phyloP scores from a whole-genome alignment of 345 rosid genomes.

The Eucalyptus grandis region DNA sequence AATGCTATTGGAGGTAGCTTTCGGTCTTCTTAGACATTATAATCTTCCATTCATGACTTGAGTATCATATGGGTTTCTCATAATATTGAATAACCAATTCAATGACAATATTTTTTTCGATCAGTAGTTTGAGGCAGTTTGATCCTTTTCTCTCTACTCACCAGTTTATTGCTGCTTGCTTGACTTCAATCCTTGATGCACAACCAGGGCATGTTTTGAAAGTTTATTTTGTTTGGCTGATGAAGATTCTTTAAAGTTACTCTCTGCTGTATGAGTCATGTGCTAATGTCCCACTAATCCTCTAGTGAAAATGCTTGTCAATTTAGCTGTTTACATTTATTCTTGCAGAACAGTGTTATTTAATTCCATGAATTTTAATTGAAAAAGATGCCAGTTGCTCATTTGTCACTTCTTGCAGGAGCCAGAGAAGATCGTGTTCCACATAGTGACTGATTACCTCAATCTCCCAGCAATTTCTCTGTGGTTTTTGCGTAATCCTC shows the following conservation, averaged over 20 bases:
- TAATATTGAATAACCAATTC: background rate
- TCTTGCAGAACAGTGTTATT: background rate
- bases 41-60: background rate
- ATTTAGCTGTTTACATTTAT: background rate
- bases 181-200: background rate
- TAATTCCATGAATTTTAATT: background rate
- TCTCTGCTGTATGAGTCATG: background rate
- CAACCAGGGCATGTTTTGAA: background rate
- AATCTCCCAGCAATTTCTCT: constrained; percentile 78
- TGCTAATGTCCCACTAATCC: background rate
- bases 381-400: background rate
- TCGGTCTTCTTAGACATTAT: background rate
- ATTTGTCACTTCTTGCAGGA: constrained; percentile 29
- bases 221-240: background rate
- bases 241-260: background rate
- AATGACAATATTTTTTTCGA: background rate
- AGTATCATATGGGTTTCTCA: background rate
- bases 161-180: background rate
- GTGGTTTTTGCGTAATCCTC: constrained; percentile 80
- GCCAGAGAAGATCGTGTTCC: constrained; percentile 68
- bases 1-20: background rate
- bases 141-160: background rate
- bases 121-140: background rate
- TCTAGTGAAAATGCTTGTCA: background rate
- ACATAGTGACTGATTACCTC: constrained; percentile 78